Conservation (phyloP, 257 asterid species). For the Marsdenia floribunda region DNA sequence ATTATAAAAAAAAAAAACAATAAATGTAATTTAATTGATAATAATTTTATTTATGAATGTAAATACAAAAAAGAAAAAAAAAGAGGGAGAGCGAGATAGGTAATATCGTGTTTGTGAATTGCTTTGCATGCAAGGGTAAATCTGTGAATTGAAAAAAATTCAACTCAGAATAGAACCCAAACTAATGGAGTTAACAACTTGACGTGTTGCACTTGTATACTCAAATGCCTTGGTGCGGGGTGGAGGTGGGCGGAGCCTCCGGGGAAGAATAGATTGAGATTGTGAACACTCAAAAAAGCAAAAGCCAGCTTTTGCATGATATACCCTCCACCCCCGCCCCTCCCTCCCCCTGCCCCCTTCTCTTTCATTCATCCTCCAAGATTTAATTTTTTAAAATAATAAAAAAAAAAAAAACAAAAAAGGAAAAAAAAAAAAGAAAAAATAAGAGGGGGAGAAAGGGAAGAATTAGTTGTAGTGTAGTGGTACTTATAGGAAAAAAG, state of each 20-base stretch:
- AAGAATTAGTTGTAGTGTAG: background rate
- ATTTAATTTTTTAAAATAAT: too few relatives aligned
- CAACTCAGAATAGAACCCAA: background rate
- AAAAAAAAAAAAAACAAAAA: too few relatives aligned
- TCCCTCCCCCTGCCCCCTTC: too few relatives aligned
- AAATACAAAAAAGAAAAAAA: too few relatives aligned
- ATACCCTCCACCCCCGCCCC: background rate
- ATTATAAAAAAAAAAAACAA: too few relatives aligned
- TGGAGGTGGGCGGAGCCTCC: background rate
- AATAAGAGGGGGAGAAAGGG: background rate
- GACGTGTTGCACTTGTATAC: conserved; percentile 28
- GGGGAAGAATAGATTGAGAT: conserved; percentile 10
- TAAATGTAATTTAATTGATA: too few relatives aligned
- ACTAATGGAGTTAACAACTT: conserved; percentile 15
- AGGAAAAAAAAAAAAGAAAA: background rate
- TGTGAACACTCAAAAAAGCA: conserved; percentile 22
- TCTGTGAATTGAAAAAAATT: conserved; percentile 8
- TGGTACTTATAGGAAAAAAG: conserved; percentile 1
- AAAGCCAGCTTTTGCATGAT: conserved; percentile 11
- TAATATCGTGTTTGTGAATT: background rate
- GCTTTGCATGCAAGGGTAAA: conserved; percentile 13
- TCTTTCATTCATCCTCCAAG: too few relatives aligned
- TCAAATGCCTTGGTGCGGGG: background rate
- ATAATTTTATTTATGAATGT: too few relatives aligned
- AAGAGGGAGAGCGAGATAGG: too few relatives aligned